Evolutionary conservation across 768 basidiomycete species (phyloP), one percentile per base, ranked within the genome.

Genomic region (Gyrodon lividus): DNA sequence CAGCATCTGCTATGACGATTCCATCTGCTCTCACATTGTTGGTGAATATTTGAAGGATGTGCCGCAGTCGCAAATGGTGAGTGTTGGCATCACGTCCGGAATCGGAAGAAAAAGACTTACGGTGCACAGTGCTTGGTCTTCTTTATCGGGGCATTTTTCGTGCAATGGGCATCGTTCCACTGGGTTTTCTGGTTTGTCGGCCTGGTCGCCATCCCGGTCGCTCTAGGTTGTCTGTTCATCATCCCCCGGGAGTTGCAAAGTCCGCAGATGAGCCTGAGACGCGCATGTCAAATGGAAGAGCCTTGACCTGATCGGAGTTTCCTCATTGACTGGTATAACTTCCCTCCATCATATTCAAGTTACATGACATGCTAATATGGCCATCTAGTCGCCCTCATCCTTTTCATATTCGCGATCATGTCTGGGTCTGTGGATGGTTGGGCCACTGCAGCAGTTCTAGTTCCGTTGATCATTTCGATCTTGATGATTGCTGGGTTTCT

Each of bases 381-480:
- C 22, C 34, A 20, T 28, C 5, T 54, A 70, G 68, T 55, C 10
- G 59, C 70, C 24, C 50, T 70, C 35, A 62, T 72, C 30, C 43
- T 72, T 9, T 67, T 71, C 51, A 69, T 73, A 8, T 72, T 72
- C 43, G 65, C 72, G 22, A 56, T 73, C 20, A 73, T 71, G 2
- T 68, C 70, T 12, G 77, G 76, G 9, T 72, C 80, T 1, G 71
- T 72, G n/a, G 64, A 62, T 31, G 78, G 79, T 16, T 82, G 80
- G 80, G 60, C 57, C 1, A 62, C 69, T 0, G 72, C 75, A 4
- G 53, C 59, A 26, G 24, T 26, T 26, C 24, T 26, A 7, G 24
- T 26, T 26, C 24, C 24, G 7, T 26, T 26, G 24, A 7, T 26
- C 24, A 26, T 26, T 4, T 26, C 24, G 24, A 7, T 26, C 24